A percentile compares a stretch with the other conserved stretches of the same genome.
Evolutionary conservation across 306 rosid genomes (phyloP).

Genomic region (Astragalus membranaceus): DNA sequence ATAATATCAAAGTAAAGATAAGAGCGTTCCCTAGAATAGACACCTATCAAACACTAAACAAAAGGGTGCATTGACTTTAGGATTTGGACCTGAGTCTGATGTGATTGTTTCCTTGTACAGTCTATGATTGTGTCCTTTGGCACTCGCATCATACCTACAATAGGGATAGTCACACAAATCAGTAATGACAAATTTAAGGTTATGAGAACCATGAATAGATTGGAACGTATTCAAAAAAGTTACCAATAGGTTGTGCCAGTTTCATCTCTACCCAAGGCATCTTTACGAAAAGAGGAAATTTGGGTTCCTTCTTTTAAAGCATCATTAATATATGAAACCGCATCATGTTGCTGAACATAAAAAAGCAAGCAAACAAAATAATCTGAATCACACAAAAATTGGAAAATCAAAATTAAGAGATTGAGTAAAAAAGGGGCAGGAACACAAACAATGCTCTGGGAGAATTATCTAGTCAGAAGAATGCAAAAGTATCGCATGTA

Average conservation of each 20-base stretch:
- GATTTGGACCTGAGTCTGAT: constrained; percentile 32
- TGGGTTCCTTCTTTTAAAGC: constrained; percentile 74
- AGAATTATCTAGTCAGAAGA: no score
- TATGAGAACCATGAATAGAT: neutral
- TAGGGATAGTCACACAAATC: no score
- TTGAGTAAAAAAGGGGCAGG: no score
- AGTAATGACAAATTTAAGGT: neutral
- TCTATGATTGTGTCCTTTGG: constrained; percentile 32
- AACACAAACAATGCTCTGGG: no score
- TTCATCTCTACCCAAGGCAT: constrained; percentile 55
- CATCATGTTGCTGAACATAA: no score
- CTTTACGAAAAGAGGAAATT: constrained; percentile 60
- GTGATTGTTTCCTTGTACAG: constrained; percentile 42
- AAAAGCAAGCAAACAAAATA: no score
- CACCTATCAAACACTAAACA: neutral
- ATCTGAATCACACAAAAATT: no score
- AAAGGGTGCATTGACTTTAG: constrained; percentile 15
- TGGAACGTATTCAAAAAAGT: neutral
- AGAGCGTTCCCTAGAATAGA: neutral
- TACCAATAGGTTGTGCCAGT: constrained; percentile 69
- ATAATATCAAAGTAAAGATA: no score
- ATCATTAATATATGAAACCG: no score
- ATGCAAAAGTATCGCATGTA: no score
- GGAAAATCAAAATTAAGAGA: no score
- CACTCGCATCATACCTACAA: no score